Evolutionary conservation across 768 basidiomycete genomes (phyloP).

Genomic region (Tephrocybe sp.): DNA sequence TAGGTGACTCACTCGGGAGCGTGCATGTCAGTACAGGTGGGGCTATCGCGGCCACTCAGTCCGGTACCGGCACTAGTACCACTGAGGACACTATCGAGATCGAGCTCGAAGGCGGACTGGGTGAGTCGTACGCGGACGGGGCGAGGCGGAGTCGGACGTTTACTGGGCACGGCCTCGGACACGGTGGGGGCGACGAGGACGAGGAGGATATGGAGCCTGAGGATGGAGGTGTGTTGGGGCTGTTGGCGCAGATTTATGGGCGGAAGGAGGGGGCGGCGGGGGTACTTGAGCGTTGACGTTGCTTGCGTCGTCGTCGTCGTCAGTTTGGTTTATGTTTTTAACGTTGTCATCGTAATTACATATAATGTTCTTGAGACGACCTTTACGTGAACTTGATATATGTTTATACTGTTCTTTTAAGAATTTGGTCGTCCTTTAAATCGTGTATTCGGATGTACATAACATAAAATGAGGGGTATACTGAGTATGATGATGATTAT

Average conservation of each 20-base stretch:
- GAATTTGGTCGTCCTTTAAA: too few relatives aligned
- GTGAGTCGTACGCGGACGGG: conserved; percentile 78
- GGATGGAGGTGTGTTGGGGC: conserved; percentile 81
- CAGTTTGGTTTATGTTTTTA: too few relatives aligned
- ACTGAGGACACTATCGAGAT: conserved; percentile 55
- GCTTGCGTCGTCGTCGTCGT: neutral
- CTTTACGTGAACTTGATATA: too few relatives aligned
- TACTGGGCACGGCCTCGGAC: too few relatives aligned
- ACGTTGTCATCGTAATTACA: conserved; percentile 15
- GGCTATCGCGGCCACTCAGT: neutral
- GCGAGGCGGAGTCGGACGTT: conserved; percentile 38
- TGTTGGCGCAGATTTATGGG: conserved; percentile 86
- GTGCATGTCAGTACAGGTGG: conserved; percentile 20
- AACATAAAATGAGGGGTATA: too few relatives aligned
- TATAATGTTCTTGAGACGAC: neutral
- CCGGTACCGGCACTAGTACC: conserved; percentile 22
- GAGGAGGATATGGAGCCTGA: conserved; percentile 71
- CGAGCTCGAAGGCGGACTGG: conserved; percentile 51
- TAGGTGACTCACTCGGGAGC: conserved; percentile 76
- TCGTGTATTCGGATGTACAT: too few relatives aligned
- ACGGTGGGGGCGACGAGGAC: conserved; percentile 48
- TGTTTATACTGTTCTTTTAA: too few relatives aligned
- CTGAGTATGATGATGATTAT: neutral
- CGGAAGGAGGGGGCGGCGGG: conserved; percentile 50
- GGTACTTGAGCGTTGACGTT: conserved; percentile 30